Evolutionary conservation across 2,329 filamentous ascomycete genomes (phyloP).

Genomic region (Verticillium nubilum): DNA sequence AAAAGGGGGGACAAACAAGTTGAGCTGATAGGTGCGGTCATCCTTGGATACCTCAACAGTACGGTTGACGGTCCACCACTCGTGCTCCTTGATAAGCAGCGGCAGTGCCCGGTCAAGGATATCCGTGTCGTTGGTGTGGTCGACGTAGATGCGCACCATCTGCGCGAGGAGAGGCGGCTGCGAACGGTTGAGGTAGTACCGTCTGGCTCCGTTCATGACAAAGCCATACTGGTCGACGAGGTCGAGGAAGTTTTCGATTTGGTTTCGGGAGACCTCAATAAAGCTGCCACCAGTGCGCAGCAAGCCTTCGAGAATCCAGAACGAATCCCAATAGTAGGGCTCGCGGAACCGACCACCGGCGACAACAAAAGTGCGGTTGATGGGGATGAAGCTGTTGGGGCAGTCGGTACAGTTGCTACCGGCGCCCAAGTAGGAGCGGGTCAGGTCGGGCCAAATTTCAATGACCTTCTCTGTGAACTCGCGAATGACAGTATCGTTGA

Average conservation of each 20-base stretch:
- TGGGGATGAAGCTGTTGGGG: constrained; percentile 59
- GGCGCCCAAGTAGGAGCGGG: constrained; percentile 50
- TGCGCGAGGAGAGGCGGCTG: constrained; percentile 61
- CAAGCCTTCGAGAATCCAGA: constrained; percentile 58
- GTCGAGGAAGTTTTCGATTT: constrained; percentile 66
- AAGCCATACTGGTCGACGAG: constrained; percentile 60
- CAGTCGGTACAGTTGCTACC: constrained; percentile 50
- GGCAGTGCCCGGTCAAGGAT: constrained; percentile 57
- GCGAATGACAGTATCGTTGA: constrained; percentile 52
- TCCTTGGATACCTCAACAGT: constrained; percentile 45
- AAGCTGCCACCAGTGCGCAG: constrained; percentile 60
- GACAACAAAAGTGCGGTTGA: constrained; percentile 65
- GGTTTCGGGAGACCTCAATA: constrained; percentile 57
- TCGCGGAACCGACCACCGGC: constrained; percentile 67
- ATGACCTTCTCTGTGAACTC: constrained; percentile 61
- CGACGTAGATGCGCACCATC: constrained; percentile 61
- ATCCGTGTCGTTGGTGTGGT: constrained; percentile 58
- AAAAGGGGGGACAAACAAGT: constrained; percentile 35
- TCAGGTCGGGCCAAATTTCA: constrained; percentile 64
- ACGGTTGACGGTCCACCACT: constrained; percentile 58
- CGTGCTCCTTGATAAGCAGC: constrained; percentile 57
- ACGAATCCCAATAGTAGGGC: constrained; percentile 68
- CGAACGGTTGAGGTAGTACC: constrained; percentile 64
- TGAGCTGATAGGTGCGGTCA: constrained; percentile 46
- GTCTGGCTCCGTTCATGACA: constrained; percentile 61